These are phyloP conservation scores for Skeletonema marinoi DNA, from an alignment of 108 stramenopile genomes.

Conservation along the genomic window DNA sequence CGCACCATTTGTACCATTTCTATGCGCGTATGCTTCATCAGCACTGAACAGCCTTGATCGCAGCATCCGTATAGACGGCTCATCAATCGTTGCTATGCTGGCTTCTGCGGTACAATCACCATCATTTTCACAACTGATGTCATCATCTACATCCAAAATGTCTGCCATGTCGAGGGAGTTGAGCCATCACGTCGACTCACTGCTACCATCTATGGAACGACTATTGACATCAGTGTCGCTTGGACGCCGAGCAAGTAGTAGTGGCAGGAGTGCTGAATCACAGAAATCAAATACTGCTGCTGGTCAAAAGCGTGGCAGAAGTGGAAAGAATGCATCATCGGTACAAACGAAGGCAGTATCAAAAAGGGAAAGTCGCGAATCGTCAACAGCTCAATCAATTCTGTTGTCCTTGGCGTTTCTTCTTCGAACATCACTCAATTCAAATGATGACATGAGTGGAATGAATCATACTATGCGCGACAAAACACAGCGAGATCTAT, in stretches of 20 bases:
- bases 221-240: conserved; percentile 31
- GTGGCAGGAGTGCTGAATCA: conserved; percentile 5
- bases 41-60: conserved; percentile 82
- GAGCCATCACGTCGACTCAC: conserved; percentile 33
- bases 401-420: conserved; percentile 42
- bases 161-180: conserved; percentile 25
- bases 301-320: conserved; percentile 36
- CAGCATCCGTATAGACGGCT: conserved; percentile 62
- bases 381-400: conserved; percentile 32
- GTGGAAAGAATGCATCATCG: conserved; percentile 11
- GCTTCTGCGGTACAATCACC: conserved; percentile 41
- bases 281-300: conserved; percentile 12
- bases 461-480: conserved; percentile 1
- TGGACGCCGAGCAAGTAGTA: conserved; percentile 23
- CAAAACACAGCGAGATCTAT: conserved; percentile 6
- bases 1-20: conserved; percentile 64
- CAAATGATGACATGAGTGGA: neutral
- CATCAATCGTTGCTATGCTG: conserved; percentile 51
- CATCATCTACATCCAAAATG: neutral
- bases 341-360: neutral
- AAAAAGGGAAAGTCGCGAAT: conserved; percentile 1
- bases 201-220: conserved; percentile 41
- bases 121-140: conserved; percentile 27
- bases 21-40: conserved; percentile 69
- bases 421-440: conserved; percentile 25